A percentile compares a stretch with the other conserved stretches of the same genome.
phyloP scores from a whole-genome alignment of 805 yeast genomes.

The Metschnikowia vanudenii region DNA sequence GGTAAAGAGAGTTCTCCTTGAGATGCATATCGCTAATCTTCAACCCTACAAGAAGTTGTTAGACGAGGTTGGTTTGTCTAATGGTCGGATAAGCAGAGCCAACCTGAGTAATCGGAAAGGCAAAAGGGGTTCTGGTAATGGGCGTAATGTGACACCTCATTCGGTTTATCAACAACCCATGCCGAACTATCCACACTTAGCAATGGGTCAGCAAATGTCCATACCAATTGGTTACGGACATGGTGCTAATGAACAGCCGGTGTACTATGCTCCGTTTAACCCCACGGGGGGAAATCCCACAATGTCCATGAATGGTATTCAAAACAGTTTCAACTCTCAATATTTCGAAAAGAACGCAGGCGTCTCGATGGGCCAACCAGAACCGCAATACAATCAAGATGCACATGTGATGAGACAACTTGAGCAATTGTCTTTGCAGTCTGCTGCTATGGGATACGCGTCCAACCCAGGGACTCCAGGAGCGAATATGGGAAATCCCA shows the following conservation, averaged over 20 bases:
- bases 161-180: neutral
- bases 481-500: slow-evolving; percentile 3
- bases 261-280: neutral
- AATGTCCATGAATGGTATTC: neutral
- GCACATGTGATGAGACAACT: slow-evolving; percentile 44
- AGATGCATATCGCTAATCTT: slow-evolving; percentile 50
- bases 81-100: slow-evolving; percentile 31
- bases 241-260: neutral
- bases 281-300: neutral
- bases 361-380: neutral
- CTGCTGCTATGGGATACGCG: slow-evolving; percentile 47
- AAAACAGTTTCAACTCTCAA: neutral
- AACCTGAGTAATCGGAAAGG: slow-evolving; percentile 26
- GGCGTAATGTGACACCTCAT: slow-evolving; percentile 2
- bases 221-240: slow-evolving; percentile 3
- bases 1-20: slow-evolving; percentile 61
- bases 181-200: neutral
- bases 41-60: slow-evolving; percentile 82
- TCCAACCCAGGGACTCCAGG: slow-evolving; percentile 44
- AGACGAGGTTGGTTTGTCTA: slow-evolving; percentile 83
- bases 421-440: slow-evolving; percentile 45
- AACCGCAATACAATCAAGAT: slow-evolving; percentile 10
- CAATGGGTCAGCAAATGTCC: slow-evolving; percentile 1
- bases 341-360: neutral
- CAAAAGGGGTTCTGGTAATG: slow-evolving; percentile 18